Base-by-base conservation (phyloP, 1,284 basidiomycete species). In the Anthracocystis walkeri region DNA sequence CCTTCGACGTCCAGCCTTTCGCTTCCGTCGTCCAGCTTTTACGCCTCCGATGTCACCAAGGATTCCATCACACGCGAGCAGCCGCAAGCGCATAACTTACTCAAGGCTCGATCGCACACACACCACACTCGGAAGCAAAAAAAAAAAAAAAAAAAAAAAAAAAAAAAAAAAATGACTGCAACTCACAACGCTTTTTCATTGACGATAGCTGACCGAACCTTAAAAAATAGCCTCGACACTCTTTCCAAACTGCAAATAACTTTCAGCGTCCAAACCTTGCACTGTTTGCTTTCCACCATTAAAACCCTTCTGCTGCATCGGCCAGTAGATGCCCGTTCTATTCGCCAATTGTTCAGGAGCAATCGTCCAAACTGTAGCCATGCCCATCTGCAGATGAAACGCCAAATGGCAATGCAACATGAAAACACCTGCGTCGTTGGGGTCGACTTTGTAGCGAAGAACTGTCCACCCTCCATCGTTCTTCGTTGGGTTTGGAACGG, bases 311-410 rank as follows among this genome's bases (percentile, higher is more conserved):
- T n/a, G 18, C 23, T n/a, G 8, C n/a, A n/a, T 58, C 3, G 56
- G 59, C 60, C 52, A 56, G 41, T 69, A 63, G 14, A 51, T 31
- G 1, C 52, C 49, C 7, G 27, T 35, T 7, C 45, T 20, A 12
- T 63, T 21, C 6, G 38, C 53, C 2, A 78, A 38, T 7, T 54
- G 6, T 2, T 65, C 48, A 0, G 70, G 63, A 1, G 55, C 74
- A 4, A 82, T 50, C 2, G 70, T 59, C 70, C 71, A 75, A 0
- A 66, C 69, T 1, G 67, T 69, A 0, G 58, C 60, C 80, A 82
- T 82, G 20, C 80, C 80, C 78, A 82, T 82, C 5, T 61, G 42
- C 3, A 71, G 42, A 50, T 82, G 80, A 20, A 75, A 75, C 3
- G 27, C 12, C 0, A 75, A 31, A 38, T 82, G 80, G 35, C 80